These are phyloP conservation scores for Umbilicaria muhlenbergii DNA, from an alignment of 495 filamentous ascomycete species.

Conservation along the genomic window DNA sequence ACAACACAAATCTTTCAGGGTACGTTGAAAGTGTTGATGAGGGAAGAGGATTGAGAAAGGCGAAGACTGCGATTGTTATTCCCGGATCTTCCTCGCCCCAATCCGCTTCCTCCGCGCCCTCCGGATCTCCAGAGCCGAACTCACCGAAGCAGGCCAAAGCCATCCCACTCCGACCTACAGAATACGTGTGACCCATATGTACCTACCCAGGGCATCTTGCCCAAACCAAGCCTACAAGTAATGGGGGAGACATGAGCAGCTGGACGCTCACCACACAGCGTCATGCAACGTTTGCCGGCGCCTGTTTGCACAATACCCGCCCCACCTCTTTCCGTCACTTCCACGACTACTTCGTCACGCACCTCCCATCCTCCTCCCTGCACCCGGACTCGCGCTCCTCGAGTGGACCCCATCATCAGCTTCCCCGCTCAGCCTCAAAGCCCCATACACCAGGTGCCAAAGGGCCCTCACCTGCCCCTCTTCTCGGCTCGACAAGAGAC, in stretches of 20 bases:
- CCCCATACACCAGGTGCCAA: slow-evolving; percentile 49
- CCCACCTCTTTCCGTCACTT: slow-evolving; percentile 40
- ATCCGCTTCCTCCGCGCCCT: no score
- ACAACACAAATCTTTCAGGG: no score
- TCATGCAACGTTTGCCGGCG: neutral
- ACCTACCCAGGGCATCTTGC: no score
- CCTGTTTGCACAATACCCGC: neutral
- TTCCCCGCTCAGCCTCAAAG: slow-evolving; percentile 69
- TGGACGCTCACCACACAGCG: neutral
- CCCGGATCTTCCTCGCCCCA: no score
- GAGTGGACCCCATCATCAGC: slow-evolving; percentile 55
- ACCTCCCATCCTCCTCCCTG: slow-evolving; percentile 82
- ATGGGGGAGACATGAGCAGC: slow-evolving; percentile 4
- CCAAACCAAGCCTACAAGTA: neutral
- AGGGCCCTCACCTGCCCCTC: slow-evolving; percentile 36
- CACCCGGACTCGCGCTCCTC: slow-evolving; percentile 66
- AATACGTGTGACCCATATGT: no score
- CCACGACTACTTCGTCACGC: slow-evolving; percentile 93
- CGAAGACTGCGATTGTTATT: no score
- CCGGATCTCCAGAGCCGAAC: no score
- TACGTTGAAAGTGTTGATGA: no score
- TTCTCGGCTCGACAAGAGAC: slow-evolving; percentile 45
- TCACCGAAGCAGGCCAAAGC: no score
- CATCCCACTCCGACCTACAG: no score
- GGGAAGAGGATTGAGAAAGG: no score